These are phyloP conservation scores for Cylindrodendrum hubeiense DNA, from an alignment of 2,329 filamentous ascomycete genomes.

Conservation along the genomic window DNA sequence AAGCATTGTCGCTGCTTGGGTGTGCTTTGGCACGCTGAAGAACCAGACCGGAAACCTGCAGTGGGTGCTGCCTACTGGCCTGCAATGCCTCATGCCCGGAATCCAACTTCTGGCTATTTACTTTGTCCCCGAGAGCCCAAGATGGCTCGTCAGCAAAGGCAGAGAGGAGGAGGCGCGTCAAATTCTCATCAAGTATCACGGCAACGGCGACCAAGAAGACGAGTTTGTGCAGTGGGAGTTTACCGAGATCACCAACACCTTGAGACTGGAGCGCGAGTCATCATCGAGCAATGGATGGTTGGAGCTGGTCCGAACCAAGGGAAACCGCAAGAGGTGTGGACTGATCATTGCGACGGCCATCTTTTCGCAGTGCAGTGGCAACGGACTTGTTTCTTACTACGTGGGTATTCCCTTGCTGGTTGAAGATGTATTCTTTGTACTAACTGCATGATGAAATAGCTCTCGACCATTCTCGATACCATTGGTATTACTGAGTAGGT, in stretches of 20 bases:
- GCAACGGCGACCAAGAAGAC: slow-evolving; percentile 29
- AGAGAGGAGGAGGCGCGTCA: slow-evolving; percentile 35
- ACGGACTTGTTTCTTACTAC: slow-evolving; percentile 41
- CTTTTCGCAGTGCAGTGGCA: slow-evolving; percentile 40
- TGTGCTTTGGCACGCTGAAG: slow-evolving; percentile 33
- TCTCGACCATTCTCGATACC: slow-evolving; percentile 35
- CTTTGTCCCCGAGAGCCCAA: slow-evolving; percentile 35
- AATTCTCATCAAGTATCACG: slow-evolving; percentile 40
- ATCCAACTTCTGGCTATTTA: slow-evolving; percentile 38
- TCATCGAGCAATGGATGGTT: slow-evolving; percentile 29
- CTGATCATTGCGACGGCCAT: slow-evolving; percentile 40
- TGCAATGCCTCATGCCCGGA: slow-evolving; percentile 39
- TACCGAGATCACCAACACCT: slow-evolving; percentile 35
- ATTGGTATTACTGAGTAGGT: slow-evolving; percentile 42
- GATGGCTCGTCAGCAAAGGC: slow-evolving; percentile 40
- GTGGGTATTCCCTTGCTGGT: slow-evolving; percentile 2
- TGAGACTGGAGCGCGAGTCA: slow-evolving; percentile 33
- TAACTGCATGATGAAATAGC: slow-evolving; percentile 7
- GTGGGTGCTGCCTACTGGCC: slow-evolving; percentile 37
- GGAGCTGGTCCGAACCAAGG: slow-evolving; percentile 35
- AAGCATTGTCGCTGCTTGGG: slow-evolving; percentile 39
- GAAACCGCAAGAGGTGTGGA: slow-evolving; percentile 37
- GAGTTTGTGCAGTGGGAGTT: slow-evolving; percentile 38
- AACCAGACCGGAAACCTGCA: slow-evolving; percentile 33
- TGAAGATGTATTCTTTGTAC: not conserved